Conservation (phyloP, 2,329 filamentous ascomycete species). For the Nothophoma quercina region DNA sequence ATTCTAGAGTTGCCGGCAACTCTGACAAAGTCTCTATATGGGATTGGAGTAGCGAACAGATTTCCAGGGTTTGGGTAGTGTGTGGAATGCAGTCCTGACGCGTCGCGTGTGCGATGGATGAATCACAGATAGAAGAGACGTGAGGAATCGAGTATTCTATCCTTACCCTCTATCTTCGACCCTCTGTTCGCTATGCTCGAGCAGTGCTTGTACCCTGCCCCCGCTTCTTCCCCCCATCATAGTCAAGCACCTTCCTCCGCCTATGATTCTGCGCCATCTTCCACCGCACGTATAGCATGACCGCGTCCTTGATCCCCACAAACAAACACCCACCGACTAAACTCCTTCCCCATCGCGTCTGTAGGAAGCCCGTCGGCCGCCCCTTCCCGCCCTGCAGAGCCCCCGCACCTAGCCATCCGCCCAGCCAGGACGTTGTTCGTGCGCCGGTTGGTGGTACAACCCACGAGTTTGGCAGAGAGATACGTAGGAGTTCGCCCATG, state of each 20-base stretch:
- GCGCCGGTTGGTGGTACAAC: slow-evolving; percentile 54
- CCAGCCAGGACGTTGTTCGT: slow-evolving; percentile 28
- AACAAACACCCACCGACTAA: slow-evolving; percentile 88
- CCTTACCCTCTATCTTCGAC: too few relatives aligned
- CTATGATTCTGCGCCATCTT: slow-evolving; percentile 59
- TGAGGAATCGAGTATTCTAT: too few relatives aligned
- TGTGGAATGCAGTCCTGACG: too few relatives aligned
- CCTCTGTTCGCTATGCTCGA: background rate
- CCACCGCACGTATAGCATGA: slow-evolving; percentile 66
- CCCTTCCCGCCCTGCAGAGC: slow-evolving; percentile 39
- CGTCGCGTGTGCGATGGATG: too few relatives aligned
- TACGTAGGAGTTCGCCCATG: slow-evolving; percentile 77
- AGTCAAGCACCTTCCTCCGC: slow-evolving; percentile 55
- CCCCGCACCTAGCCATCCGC: slow-evolving; percentile 27
- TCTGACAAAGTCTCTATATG: too few relatives aligned
- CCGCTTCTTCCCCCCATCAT: slow-evolving; percentile 27
- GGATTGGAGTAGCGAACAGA: too few relatives aligned
- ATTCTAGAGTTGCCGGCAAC: too few relatives aligned
- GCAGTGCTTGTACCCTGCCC: too few relatives aligned
- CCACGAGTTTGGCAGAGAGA: slow-evolving; percentile 73
- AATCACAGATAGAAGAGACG: too few relatives aligned
- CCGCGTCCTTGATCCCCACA: slow-evolving; percentile 78
- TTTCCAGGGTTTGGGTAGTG: too few relatives aligned
- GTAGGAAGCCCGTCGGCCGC: slow-evolving; percentile 70
- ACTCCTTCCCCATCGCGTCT: slow-evolving; percentile 87